Base-by-base conservation (phyloP, 139 green algal species). In the Tetradesmus obliquus region DNA sequence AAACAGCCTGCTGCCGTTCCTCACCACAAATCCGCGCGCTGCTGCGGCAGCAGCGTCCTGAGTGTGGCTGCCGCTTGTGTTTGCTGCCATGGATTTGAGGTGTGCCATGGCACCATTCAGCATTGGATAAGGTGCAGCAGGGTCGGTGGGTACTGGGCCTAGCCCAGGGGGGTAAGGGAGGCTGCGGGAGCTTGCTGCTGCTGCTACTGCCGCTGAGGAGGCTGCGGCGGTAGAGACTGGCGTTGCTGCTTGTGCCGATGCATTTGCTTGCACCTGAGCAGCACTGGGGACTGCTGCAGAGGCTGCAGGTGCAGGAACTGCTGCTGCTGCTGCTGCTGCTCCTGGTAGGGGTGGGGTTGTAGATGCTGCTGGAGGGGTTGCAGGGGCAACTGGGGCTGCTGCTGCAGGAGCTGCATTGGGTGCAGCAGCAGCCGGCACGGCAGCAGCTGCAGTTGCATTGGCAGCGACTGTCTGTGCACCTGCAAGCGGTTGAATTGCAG, bases 1-100 rank as follows among this genome's bases (percentile, higher is more conserved):
- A 20, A 79, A 81, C 45, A 95, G 90, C 17, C 93, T 74, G 0
- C 51, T 85, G 20, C 87, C 87, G 13, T 71, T 83, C n/a, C 87
- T 55, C 5, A 83, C 76, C 22, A 91, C 87, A 85, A 86, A 91
- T 2, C 87, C 87, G 9, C 55, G n/a, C 1, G 87, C 72, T 53
- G 71, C 87, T 54, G 87, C 87, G 5, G 54, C 54, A 22, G 72
- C 74, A 45, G 74, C 22, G 15, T 91, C 87, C 32, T 85, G 87
- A 5, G 32, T n/a, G 8, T 7, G 9, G 20, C 6, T 13, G 4
- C 32, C 79, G n/a, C 22, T 76, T 24, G 55, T 53, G n/a, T 76
- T 76, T 55, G 83, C 83, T 88, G 83, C 83, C n/a, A 76, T 76
- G 22, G 9, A 20, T 79, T 17, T 20, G 3, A 86, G 81, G 81